These are phyloP conservation scores for Tympanopsis confertula DNA, from an alignment of 2,329 filamentous ascomycete genomes.

Conservation along the genomic window DNA sequence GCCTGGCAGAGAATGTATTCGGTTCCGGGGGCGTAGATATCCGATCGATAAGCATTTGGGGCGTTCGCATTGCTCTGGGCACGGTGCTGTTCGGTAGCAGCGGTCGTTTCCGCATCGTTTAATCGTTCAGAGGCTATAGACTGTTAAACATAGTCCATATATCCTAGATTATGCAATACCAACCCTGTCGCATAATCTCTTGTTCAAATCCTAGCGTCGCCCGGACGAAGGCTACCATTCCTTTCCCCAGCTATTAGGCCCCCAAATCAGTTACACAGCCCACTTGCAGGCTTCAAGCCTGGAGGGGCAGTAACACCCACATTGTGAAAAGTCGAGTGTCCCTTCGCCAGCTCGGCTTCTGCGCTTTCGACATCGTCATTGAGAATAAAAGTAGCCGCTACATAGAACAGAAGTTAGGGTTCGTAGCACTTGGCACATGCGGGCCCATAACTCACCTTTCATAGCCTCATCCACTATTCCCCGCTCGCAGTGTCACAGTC, in stretches of 20 bases:
- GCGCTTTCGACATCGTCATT: constrained; percentile 83
- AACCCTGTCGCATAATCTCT: constrained; percentile 67
- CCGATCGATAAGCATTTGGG: constrained; percentile 15
- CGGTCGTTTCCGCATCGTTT: not conserved
- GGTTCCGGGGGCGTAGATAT: constrained; percentile 67
- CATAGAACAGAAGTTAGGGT: constrained; percentile 42
- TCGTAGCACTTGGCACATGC: constrained; percentile 10
- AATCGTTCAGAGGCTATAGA: constrained; percentile 1
- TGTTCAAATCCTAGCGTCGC: constrained; percentile 87
- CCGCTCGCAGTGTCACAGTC: no score
- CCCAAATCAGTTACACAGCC: no score
- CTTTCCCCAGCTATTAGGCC: constrained; percentile 62
- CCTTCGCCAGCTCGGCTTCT: constrained; percentile 58
- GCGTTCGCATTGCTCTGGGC: constrained; percentile 8
- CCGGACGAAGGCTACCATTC: constrained; percentile 73
- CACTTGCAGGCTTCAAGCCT: no score
- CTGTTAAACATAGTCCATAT: no score
- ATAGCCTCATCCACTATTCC: not conserved
- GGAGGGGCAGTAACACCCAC: not conserved
- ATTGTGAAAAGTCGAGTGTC: constrained; percentile 71
- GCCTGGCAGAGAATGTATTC: constrained; percentile 79
- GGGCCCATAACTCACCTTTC: not conserved
- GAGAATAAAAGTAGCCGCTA: constrained; percentile 63
- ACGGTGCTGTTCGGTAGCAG: constrained; percentile 6
- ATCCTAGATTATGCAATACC: no score